Evolutionary conservation across 495 filamentous ascomycete species (phyloP), one percentile per base, ranked within the genome.

Genomic region (Friedmanniomyces simplex): DNA sequence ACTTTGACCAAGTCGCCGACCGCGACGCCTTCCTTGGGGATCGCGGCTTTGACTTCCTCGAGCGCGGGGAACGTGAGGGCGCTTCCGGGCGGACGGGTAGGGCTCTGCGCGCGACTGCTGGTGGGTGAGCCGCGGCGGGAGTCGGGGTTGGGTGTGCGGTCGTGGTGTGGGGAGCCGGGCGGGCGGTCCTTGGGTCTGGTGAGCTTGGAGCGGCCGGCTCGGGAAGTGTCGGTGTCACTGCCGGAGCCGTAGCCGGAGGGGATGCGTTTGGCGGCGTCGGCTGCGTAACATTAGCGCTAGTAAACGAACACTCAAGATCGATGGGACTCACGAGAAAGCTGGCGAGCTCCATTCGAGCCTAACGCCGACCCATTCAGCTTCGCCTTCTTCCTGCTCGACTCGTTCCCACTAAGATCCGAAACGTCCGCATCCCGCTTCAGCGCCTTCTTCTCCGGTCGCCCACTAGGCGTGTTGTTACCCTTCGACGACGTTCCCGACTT

Each of bases 371-470:
- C 56, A 30, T 63, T 61, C 22, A 57, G 52, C 54, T 81, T 82
- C 67, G 83, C 88, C 73, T 93, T 95, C 79, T 95, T 96, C 75
- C 95, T 95, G 42, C 87, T 87, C 22, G 82, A 79, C 66, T 98
- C 93, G 59, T 86, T 91, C 49, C 89, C 94, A 72, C 88, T 94
- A 18, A 87, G 85, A 65, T 96, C 85, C 13, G 93, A 96, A 20
- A 83, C 77, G 62, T 88, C 83, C 7, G 91, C 91, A 21, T 85
- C 75, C 18, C 93, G 83, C 72, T 96, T 97, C 47, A 91, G 81
- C 48, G 77, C 10, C 68, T 63, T 46, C 64, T 69, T 72, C 89
- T 87, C 73, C 86, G 88, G n/a, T 75, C 64, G 47, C 46, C 85
- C 82, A 22, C 86, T 84, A 0, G 91, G 87, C 2, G 89, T 90